Conservation (phyloP, 169 alveolate genomes). For the Plasmodium fragile region DNA sequence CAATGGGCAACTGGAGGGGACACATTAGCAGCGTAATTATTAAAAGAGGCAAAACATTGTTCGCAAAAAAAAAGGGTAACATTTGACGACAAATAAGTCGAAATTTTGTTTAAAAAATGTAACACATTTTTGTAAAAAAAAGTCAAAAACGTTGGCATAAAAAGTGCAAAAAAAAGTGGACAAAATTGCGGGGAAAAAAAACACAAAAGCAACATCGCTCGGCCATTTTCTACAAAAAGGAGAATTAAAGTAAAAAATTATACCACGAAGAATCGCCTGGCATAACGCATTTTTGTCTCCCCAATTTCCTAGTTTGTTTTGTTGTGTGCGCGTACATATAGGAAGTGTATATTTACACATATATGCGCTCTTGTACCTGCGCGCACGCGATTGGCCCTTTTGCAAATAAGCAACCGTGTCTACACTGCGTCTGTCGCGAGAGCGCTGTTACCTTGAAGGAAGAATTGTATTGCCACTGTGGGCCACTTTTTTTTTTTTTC, state of each 20-base stretch:
- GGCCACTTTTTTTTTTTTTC: neutral
- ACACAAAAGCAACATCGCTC: neutral
- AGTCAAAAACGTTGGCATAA: neutral
- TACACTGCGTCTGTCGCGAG: neutral
- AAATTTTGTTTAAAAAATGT: neutral
- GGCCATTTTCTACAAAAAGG: slow-evolving; percentile 2
- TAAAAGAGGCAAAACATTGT: neutral
- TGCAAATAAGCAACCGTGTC: slow-evolving; percentile 4
- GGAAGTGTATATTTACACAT: neutral
- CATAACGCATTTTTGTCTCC: neutral
- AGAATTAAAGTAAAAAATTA: neutral
- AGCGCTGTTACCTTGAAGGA: neutral
- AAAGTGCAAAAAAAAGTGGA: neutral
- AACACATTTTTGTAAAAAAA: neutral
- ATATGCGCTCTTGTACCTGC: neutral
- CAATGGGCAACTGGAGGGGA: neutral
- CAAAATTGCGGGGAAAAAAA: neutral
- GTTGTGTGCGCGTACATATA: neutral
- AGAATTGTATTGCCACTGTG: neutral
- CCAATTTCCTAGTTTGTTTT: neutral
- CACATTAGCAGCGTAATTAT: neutral
- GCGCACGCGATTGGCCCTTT: neutral
- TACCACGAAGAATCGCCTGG: neutral
- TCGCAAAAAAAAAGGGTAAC: neutral
- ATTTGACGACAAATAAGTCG: neutral